phyloP scores from a whole-genome alignment of 441 rosid species.

The Populus trichocarpa region DNA sequence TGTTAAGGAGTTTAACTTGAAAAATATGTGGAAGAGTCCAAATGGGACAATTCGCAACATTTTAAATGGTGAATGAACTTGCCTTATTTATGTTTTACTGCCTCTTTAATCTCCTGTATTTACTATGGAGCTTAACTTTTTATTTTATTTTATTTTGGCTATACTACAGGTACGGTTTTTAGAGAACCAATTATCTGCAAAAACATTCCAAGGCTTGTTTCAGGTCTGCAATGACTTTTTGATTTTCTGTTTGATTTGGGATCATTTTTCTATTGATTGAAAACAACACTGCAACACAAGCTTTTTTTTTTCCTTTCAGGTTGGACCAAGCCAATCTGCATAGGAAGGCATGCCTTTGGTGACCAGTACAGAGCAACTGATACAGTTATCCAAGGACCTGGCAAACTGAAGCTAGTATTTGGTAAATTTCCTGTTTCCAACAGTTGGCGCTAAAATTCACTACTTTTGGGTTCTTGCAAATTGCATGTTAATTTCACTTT shows the following conservation, averaged over 20 bases:
- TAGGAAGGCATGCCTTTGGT: conserved; percentile 97
- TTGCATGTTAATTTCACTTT: not conserved
- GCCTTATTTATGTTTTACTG: conserved; percentile 3
- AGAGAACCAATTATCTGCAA: conserved; percentile 89
- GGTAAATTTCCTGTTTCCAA: conserved; percentile 38
- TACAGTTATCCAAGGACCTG: conserved; percentile 57
- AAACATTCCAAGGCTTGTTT: conserved; percentile 74
- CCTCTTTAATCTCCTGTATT: conserved; percentile 4
- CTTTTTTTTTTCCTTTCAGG: conserved; percentile 36
- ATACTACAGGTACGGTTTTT: conserved; percentile 76
- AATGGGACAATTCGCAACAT: conserved; percentile 93
- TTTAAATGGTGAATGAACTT: conserved; percentile 55
- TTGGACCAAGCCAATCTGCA: conserved; percentile 95
- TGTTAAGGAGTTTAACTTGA: conserved; percentile 69
- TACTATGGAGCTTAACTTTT: not conserved
- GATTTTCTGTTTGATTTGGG: conserved; percentile 6
- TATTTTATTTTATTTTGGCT: not conserved
- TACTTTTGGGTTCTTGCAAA: not conserved
- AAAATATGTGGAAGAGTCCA: conserved; percentile 95
- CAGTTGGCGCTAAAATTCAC: not conserved
- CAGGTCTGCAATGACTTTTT: conserved; percentile 42
- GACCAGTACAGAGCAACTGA: conserved; percentile 95
- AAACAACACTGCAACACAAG: not conserved
- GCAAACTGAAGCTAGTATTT: conserved; percentile 71
- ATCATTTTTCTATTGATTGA: no score